Conservation (phyloP, 768 basidiomycete species). For the Pisolithus orientalis region DNA sequence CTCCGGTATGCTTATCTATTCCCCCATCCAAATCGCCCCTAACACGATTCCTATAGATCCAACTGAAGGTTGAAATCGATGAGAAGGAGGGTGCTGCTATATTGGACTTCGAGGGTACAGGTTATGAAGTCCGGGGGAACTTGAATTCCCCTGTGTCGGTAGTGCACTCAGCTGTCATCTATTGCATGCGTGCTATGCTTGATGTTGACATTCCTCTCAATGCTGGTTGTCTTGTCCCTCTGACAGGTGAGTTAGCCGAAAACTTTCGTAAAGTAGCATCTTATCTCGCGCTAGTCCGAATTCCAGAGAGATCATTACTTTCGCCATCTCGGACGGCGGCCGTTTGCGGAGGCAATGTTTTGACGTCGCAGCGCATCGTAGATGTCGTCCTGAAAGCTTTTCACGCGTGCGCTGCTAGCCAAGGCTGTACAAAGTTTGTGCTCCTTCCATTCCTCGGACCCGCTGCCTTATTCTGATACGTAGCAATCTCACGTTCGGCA, state of each 20-base stretch:
- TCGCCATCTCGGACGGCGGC: constrained; percentile 82
- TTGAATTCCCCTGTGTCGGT: constrained; percentile 83
- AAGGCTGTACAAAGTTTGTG: constrained; percentile 86
- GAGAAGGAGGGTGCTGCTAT: constrained; percentile 67
- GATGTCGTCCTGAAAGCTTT: constrained; percentile 93
- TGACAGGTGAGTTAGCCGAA: constrained; percentile 49
- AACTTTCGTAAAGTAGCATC: neutral
- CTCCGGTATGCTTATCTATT: constrained; percentile 48
- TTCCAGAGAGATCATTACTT: constrained; percentile 74
- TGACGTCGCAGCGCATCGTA: constrained; percentile 89
- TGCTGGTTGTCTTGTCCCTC: constrained; percentile 86
- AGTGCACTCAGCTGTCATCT: constrained; percentile 82
- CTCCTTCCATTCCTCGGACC: neutral
- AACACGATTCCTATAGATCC: constrained; percentile 42
- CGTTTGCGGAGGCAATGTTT: constrained; percentile 89
- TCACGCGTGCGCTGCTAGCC: constrained; percentile 85
- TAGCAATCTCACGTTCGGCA: constrained; percentile 85
- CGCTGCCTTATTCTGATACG: neutral
- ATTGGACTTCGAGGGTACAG: constrained; percentile 82
- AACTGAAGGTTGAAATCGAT: constrained; percentile 72
- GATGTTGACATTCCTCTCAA: constrained; percentile 88
- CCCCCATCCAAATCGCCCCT: neutral
- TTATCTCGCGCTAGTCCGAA: constrained; percentile 46
- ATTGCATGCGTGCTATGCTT: constrained; percentile 85
- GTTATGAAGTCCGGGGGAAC: constrained; percentile 78